These are phyloP conservation scores for Teratosphaeria gauchensis DNA, from an alignment of 2,329 filamentous ascomycete genomes.

Conservation along the genomic window DNA sequence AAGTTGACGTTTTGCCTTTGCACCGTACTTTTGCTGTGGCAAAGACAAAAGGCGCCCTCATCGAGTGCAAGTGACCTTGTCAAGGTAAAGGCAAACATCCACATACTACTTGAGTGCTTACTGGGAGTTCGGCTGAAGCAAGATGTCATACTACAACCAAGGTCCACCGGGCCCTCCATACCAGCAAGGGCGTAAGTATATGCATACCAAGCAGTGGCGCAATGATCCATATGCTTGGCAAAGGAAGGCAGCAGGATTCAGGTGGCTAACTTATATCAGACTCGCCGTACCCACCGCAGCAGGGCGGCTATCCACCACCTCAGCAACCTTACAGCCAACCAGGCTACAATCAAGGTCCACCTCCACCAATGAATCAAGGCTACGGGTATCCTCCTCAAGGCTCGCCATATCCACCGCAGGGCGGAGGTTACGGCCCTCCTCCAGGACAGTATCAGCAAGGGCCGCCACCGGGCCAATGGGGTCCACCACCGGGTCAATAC, in stretches of 20 bases:
- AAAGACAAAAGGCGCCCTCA: not conserved
- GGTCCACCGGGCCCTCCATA: slow-evolving; percentile 5
- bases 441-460: slow-evolving; percentile 8
- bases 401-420: slow-evolving; percentile 6
- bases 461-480: slow-evolving; percentile 14
- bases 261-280: slow-evolving; percentile 3
- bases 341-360: slow-evolving; percentile 9
- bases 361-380: slow-evolving; percentile 9
- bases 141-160: slow-evolving; percentile 10
- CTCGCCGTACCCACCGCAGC: slow-evolving; percentile 9
- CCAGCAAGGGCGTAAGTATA: slow-evolving; percentile 9
- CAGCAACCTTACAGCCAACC: slow-evolving; percentile 10
- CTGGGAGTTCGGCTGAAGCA: not conserved
- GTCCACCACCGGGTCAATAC: slow-evolving; percentile 8
- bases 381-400: slow-evolving; percentile 6
- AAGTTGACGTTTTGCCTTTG: not conserved
- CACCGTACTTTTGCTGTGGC: not conserved
- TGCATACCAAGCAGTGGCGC: not conserved
- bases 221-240: not conserved
- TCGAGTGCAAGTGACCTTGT: not conserved
- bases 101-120: not conserved
- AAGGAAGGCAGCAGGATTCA: not conserved
- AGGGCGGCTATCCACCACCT: slow-evolving; percentile 8
- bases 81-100: not conserved
- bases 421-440: slow-evolving; percentile 8